phyloP scores from a whole-genome alignment of 305 asterid genomes.

The Solanum hybrid region DNA sequence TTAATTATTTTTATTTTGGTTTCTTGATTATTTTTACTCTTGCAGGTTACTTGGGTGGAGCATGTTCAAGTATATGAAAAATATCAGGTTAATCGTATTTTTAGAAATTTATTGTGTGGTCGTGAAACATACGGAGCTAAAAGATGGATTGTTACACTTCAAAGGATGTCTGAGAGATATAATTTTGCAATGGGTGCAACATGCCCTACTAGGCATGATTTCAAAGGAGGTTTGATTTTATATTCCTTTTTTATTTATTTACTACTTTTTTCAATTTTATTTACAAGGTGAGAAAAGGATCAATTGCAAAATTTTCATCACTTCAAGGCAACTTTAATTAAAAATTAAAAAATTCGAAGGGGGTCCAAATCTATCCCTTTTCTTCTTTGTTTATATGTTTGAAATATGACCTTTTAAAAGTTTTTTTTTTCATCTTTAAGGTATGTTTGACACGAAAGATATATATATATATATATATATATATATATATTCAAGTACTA shows the following conservation, averaged over 20 bases:
- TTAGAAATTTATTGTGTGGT: background rate
- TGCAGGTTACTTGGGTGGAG: constrained; percentile 73
- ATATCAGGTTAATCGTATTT: background rate
- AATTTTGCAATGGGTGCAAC: background rate
- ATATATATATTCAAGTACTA: background rate
- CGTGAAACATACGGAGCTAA: background rate
- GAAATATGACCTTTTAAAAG: background rate
- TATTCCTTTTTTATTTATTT: background rate
- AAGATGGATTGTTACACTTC: background rate
- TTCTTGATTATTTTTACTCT: background rate
- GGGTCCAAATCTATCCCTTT: background rate
- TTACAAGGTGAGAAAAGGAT: background rate
- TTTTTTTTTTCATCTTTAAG: background rate
- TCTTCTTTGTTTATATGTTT: background rate
- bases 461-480: background rate
- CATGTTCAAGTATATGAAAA: constrained; percentile 69
- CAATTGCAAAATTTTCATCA: background rate
- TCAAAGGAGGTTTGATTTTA: background rate
- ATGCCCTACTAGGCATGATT: background rate
- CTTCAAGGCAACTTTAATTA: background rate
- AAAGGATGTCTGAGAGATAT: background rate
- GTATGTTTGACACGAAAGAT: background rate
- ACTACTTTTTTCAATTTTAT: background rate
- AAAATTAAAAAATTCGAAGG: background rate
- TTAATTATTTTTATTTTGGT: background rate